phyloP scores from a whole-genome alignment of 2,329 filamentous ascomycete species.

The Rutstroemia sp. region DNA sequence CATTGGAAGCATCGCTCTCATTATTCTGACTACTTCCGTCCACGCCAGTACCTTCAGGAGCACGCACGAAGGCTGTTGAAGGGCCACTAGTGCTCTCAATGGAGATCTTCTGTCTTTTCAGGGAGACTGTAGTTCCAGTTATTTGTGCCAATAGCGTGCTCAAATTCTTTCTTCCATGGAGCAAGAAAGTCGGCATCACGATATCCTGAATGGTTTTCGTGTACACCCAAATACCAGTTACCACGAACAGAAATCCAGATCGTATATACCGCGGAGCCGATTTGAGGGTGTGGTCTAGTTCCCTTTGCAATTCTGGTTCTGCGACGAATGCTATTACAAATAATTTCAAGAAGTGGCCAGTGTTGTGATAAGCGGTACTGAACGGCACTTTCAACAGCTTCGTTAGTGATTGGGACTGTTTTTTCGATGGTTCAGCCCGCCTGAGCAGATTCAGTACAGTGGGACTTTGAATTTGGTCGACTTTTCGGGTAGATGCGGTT shows the following conservation, averaged over 20 bases:
- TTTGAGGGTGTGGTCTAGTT: conserved; percentile 31
- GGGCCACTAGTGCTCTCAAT: conserved; percentile 41
- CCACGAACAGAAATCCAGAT: conserved; percentile 33
- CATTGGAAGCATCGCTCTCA: not conserved
- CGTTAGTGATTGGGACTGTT: not conserved
- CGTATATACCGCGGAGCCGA: conserved; percentile 1
- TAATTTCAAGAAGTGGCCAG: conserved; percentile 34
- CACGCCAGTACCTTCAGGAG: conserved; percentile 9
- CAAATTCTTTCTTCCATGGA: conserved; percentile 29
- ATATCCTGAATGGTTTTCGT: conserved; percentile 9
- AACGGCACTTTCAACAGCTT: conserved; percentile 15
- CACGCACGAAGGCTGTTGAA: conserved; percentile 39
- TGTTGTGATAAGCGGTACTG: conserved; percentile 28
- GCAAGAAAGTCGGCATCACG: conserved; percentile 11
- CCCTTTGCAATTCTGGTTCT: conserved; percentile 38
- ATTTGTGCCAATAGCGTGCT: conserved; percentile 2
- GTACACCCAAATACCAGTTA: conserved; percentile 12
- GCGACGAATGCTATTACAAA: conserved; percentile 36
- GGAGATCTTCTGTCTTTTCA: conserved; percentile 31
- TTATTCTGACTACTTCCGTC: not conserved
- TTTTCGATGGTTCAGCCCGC: not conserved
- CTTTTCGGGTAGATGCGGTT: conserved; percentile 6
- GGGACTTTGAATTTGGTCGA: not conserved
- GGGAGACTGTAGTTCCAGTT: conserved; percentile 2
- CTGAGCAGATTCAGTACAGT: not conserved